Evolutionary conservation across 1,284 basidiomycete species (phyloP).

Genomic region (Rhodotorula mucilaginosa): DNA sequence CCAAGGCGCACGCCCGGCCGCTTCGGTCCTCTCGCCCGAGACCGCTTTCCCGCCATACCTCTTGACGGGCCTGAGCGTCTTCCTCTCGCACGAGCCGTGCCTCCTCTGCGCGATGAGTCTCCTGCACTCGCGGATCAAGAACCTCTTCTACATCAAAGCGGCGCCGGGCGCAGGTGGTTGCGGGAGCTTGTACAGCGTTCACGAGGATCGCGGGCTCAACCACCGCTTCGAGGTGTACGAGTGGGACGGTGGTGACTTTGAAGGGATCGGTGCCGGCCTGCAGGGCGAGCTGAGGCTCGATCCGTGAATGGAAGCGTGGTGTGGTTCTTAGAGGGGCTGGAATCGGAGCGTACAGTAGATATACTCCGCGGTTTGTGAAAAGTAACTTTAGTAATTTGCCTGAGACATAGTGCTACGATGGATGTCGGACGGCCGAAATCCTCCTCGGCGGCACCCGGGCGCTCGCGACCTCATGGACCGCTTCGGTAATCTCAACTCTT

Average conservation of each 20-base stretch:
- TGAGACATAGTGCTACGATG: too few species aligned
- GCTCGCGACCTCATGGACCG: too few species aligned
- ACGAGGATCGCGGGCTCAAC: conserved; percentile 52
- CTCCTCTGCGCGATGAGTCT: conserved; percentile 94
- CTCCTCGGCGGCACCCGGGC: too few species aligned
- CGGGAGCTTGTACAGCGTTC: conserved; percentile 53
- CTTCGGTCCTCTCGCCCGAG: conserved; percentile 46
- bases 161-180: conserved; percentile 60
- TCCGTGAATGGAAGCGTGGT: conserved; percentile 2
- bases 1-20: conserved; percentile 18
- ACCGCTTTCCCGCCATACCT: conserved; percentile 59
- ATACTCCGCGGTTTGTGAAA: neutral
- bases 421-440: too few species aligned
- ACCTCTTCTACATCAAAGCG: conserved; percentile 37
- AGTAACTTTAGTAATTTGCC: neutral
- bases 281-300: conserved; percentile 11
- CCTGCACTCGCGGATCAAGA: conserved; percentile 78
- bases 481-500: neutral
- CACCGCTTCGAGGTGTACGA: conserved; percentile 51
- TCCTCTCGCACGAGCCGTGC: conserved; percentile 90
- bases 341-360: neutral
- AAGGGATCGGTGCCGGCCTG: conserved; percentile 10
- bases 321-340: neutral
- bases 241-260: conserved; percentile 39
- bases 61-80: conserved; percentile 74